Evolutionary conservation across 441 rosid genomes (phyloP).

Genomic region (Populus hybrid): DNA sequence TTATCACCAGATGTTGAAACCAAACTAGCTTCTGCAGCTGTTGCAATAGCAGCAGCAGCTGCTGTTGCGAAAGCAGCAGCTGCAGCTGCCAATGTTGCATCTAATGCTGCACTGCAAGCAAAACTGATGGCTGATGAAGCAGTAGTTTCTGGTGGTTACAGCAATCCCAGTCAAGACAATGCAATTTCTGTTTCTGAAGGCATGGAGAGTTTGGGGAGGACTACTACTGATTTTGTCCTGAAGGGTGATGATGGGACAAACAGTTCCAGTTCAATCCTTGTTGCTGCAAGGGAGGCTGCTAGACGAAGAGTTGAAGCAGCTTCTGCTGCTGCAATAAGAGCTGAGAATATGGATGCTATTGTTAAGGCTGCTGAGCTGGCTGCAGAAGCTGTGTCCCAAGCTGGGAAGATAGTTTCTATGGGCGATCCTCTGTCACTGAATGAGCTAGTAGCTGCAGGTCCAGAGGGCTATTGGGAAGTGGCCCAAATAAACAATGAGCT

Average conservation of each 20-base stretch:
- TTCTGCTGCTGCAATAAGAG: conserved; percentile 84
- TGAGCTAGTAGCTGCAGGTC: conserved; percentile 70
- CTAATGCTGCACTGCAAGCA: conserved; percentile 93
- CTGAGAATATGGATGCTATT: conserved; percentile 94
- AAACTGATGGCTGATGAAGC: conserved; percentile 95
- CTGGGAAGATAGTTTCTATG: conserved; percentile 90
- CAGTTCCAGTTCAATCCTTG: conserved; percentile 63
- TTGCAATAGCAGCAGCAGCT: conserved; percentile 83
- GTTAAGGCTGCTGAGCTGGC: conserved; percentile 97
- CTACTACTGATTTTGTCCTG: conserved; percentile 58
- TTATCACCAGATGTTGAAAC: conserved; percentile 59
- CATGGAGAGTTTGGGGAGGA: conserved; percentile 34
- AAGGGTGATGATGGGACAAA: conserved; percentile 50
- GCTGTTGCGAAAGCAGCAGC: conserved; percentile 99
- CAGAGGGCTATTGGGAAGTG: conserved; percentile 68
- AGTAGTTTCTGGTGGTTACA: conserved; percentile 32
- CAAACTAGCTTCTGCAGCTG: conserved; percentile 74
- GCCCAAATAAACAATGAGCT: conserved; percentile 42
- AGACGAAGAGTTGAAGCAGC: conserved; percentile 90
- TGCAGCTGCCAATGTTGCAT: conserved; percentile 91
- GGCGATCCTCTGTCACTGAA: conserved; percentile 67
- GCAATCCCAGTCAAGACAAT: conserved; percentile 30
- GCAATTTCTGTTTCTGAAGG: conserved; percentile 33
- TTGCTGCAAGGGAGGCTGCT: conserved; percentile 88
- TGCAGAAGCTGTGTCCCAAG: conserved; percentile 92